Percentiles rank a stretch among this genome's conserved stretches.
These are phyloP conservation scores for Litchi chinensis DNA, from an alignment of 345 rosid genomes.

Conservation along the genomic window DNA sequence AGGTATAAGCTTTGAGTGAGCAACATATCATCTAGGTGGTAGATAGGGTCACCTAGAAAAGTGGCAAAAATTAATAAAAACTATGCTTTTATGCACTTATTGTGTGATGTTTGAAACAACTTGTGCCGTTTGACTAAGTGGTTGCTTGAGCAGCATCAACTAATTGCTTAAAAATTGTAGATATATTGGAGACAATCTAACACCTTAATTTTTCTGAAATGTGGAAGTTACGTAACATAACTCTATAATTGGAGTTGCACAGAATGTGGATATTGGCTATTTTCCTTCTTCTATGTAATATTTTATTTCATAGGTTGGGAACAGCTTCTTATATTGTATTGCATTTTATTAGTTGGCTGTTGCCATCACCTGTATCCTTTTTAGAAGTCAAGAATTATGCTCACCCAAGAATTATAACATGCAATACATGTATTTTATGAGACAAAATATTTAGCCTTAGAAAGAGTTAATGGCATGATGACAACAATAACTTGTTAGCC, in stretches of 20 bases:
- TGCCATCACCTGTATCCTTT: neutral
- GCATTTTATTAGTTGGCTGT: neutral
- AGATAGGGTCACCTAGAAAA: conserved; percentile 8
- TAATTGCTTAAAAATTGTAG: conserved; percentile 12
- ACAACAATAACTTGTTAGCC: neutral
- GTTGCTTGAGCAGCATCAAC: conserved; percentile 1
- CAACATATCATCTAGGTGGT: neutral
- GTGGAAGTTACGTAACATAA: neutral
- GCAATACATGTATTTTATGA: neutral
- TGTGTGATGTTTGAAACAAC: neutral
- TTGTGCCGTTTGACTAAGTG: conserved; percentile 4
- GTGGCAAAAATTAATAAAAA: conserved; percentile 8
- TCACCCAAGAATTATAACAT: neutral
- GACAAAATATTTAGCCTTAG: neutral
- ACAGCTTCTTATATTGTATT: neutral
- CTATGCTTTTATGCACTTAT: neutral
- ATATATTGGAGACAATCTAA: conserved; percentile 3
- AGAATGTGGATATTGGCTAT: neutral
- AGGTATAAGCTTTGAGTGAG: conserved; percentile 52
- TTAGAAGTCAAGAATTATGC: neutral
- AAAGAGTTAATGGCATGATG: neutral
- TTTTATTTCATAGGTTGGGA: neutral
- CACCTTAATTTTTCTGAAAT: neutral
- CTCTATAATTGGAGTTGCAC: neutral
- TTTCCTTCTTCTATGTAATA: neutral